Conservation (phyloP, 345 rosid species). For the Rhodamnia rubescens region DNA sequence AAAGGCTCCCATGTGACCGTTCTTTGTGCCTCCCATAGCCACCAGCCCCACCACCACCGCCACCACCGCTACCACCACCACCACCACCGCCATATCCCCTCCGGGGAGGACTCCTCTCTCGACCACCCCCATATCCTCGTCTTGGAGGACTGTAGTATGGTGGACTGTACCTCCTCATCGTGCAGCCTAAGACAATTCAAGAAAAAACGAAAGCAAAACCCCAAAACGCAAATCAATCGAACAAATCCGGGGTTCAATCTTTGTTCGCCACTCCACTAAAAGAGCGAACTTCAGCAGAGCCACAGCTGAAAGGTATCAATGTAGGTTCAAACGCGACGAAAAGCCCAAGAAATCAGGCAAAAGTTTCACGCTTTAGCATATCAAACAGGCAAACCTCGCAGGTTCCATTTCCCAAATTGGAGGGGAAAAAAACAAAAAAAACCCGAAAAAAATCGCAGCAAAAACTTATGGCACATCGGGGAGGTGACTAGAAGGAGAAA, state of each 20-base stretch:
- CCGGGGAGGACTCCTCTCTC: constrained; percentile 65
- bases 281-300: background rate
- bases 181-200: background rate
- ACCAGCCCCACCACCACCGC: constrained; percentile 34
- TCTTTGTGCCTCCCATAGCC: constrained; percentile 76
- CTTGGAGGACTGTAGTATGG: constrained; percentile 79
- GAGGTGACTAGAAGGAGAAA: background rate
- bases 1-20: constrained; percentile 62
- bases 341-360: background rate
- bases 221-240: background rate
- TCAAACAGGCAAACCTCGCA: background rate
- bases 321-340: background rate
- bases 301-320: background rate
- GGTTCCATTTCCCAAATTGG: background rate
- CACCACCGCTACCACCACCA: constrained; percentile 54
- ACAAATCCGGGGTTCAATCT: background rate
- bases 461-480: background rate
- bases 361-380: background rate
- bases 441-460: background rate
- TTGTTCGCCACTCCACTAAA: background rate
- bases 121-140: constrained; percentile 76
- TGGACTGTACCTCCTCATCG: constrained; percentile 91
- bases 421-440: background rate
- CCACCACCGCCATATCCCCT: constrained; percentile 54
- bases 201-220: background rate